Evolutionary conservation across 2,329 filamentous ascomycete species (phyloP).

Genomic region (Periconia sp.): DNA sequence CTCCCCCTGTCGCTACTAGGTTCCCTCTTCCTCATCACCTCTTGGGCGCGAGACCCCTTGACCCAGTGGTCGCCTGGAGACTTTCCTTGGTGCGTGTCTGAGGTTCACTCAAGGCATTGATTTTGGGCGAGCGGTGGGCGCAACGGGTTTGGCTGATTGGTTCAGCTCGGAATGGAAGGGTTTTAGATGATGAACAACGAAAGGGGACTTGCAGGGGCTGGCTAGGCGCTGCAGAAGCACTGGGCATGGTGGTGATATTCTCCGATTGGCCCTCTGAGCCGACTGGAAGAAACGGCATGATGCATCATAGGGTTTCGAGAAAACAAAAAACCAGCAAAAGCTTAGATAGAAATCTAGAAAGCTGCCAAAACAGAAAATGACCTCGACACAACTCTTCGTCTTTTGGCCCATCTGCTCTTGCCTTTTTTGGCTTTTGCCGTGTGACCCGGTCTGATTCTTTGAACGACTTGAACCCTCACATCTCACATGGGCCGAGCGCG

Average conservation of each 20-base stretch:
- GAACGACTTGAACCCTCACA: no score
- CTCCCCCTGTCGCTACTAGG: constrained; percentile 9
- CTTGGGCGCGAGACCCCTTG: no score
- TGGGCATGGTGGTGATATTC: constrained; percentile 1
- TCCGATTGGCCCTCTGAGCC: background rate
- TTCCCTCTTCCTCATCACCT: constrained; percentile 6
- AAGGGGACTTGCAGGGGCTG: background rate
- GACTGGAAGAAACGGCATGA: no score
- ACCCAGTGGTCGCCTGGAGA: constrained; percentile 2
- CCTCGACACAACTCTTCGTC: background rate
- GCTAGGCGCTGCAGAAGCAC: constrained; percentile 10
- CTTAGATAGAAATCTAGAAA: constrained; percentile 17
- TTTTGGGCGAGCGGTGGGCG: constrained; percentile 9
- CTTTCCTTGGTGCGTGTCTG: constrained; percentile 5
- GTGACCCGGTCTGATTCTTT: background rate
- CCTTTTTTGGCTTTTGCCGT: no score
- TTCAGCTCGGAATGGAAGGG: background rate
- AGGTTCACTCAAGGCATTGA: constrained; percentile 4
- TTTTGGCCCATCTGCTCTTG: background rate
- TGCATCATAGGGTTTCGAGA: no score
- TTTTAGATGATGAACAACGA: background rate
- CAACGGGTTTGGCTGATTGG: constrained; percentile 2
- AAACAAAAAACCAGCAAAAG: no score
- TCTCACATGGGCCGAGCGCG: no score
- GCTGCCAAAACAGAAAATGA: constrained; percentile 16